A percentile compares a stretch with the other conserved stretches of the same genome.
Evolutionary conservation across 1,284 basidiomycete species (phyloP).

Genomic region (Wallemia mellicola): DNA sequence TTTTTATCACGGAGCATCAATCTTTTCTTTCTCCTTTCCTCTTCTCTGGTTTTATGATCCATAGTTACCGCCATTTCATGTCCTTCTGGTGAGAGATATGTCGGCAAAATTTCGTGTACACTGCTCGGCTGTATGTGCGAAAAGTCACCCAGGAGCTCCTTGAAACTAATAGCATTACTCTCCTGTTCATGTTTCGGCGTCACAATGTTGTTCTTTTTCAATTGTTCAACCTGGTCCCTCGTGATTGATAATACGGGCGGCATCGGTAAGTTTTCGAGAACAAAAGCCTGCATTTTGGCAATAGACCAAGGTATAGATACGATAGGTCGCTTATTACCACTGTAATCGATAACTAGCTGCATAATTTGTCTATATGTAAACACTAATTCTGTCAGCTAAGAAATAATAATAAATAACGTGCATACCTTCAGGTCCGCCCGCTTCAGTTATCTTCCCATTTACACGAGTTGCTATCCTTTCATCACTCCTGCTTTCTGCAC

Average conservation of each 20-base stretch:
- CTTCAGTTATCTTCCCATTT: constrained; percentile 30
- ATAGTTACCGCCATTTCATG: neutral
- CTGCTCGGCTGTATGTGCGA: constrained; percentile 10
- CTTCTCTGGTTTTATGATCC: neutral
- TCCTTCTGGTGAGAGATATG: constrained; percentile 18
- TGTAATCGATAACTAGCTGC: constrained; percentile 27
- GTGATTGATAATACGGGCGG: constrained; percentile 31
- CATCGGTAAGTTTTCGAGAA: constrained; percentile 30
- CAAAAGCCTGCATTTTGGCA: constrained; percentile 27
- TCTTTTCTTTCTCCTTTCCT: neutral
- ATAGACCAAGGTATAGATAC: constrained; percentile 29
- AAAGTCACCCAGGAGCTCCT: constrained; percentile 18
- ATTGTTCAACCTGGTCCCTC: constrained; percentile 28
- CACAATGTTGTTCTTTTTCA: constrained; percentile 26
- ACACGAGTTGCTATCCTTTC: constrained; percentile 17
- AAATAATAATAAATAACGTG: constrained; percentile 1
- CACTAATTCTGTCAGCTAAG: constrained; percentile 16
- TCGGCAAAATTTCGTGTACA: constrained; percentile 26
- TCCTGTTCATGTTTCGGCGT: constrained; percentile 7
- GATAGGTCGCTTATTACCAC: constrained; percentile 23
- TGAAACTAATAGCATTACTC: constrained; percentile 19
- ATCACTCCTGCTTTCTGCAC: constrained; percentile 20
- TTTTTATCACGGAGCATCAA: neutral
- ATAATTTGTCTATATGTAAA: constrained; percentile 34
- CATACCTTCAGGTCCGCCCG: constrained; percentile 33